Evolutionary conservation across 2,329 filamentous ascomycete species (phyloP), one percentile per base, ranked within the genome.

Genomic region (Cordyceps fumosorosea): DNA sequence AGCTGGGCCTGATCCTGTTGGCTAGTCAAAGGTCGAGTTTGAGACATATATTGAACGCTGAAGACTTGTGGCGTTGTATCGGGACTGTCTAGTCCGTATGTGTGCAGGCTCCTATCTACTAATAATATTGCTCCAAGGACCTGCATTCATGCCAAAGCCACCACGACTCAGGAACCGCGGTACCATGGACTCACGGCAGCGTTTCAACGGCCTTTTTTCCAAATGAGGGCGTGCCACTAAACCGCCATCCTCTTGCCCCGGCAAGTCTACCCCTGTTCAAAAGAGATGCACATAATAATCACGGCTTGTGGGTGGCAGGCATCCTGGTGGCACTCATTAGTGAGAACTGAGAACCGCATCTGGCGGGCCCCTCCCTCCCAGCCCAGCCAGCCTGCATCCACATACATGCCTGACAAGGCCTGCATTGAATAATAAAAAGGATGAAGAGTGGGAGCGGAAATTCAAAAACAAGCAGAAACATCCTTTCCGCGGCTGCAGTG

Each of bases 141-240:
- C 45, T 42, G 20, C 45, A 16, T 58, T 51, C 34, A 58, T 58
- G 56, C 56, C 32, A 50, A 26, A 37, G 56, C 56, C 45, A 29
- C 34, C 26, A 52, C 57, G 57, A 60, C 57, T 60, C 57, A 60
- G 56, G 56, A 58, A 42, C 56, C 56, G 56, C 56, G 56, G 56
- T 24, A 40, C 16, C 37, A 16, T 7, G 7, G 42, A 26, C 50
- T 22, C 45, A 50, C 32, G 22, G 32, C 32, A 20, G 10, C 14
- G 45, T 58, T 58, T 60, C 47, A 60, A 60, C 57, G 48, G 48
- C 22, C 56, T 32, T 48, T 29, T 29, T 42, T 52, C 32, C 48
- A 34, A 53, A 57, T 57, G 48, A 60, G 57, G 57, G 57, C 14
- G 56, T 45, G 57, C 48, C 24, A 60, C 48, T 22, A 50, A n/a